Conservation (phyloP, 345 rosid species). For the Raphanus sativus region DNA sequence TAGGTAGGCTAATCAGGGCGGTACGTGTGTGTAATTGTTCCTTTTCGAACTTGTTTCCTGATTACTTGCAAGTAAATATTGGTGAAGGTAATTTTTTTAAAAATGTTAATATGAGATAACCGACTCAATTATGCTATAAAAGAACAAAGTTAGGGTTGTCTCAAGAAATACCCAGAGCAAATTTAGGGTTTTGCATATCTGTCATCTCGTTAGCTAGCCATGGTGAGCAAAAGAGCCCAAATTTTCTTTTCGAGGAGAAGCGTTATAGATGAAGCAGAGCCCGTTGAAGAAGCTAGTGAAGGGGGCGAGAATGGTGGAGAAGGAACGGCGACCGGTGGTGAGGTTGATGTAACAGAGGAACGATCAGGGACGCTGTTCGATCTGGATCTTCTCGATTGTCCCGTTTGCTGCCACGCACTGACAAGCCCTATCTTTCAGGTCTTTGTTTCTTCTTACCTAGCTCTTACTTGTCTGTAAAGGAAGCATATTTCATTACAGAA, state of each 20-base stretch:
- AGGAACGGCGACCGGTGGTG: neutral
- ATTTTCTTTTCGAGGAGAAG: neutral
- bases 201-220: neutral
- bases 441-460: too few species aligned
- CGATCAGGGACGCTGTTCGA: neutral
- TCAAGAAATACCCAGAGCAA: too few species aligned
- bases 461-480: too few species aligned
- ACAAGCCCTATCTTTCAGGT: neutral
- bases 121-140: neutral
- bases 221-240: neutral
- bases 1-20: too few species aligned
- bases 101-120: neutral
- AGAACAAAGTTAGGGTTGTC: too few species aligned
- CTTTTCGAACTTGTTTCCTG: too few species aligned
- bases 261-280: neutral
- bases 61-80: too few species aligned
- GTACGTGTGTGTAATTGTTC: too few species aligned
- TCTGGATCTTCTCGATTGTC: neutral
- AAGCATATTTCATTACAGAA: too few species aligned
- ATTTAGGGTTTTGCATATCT: neutral
- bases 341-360: neutral
- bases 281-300: neutral
- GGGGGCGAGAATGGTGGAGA: neutral
- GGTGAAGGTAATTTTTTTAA: too few species aligned
- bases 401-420: slow-evolving; percentile 6